Base-by-base conservation (phyloP, 1,284 basidiomycete genomes). In the Neotropicomus parvogracilis region DNA sequence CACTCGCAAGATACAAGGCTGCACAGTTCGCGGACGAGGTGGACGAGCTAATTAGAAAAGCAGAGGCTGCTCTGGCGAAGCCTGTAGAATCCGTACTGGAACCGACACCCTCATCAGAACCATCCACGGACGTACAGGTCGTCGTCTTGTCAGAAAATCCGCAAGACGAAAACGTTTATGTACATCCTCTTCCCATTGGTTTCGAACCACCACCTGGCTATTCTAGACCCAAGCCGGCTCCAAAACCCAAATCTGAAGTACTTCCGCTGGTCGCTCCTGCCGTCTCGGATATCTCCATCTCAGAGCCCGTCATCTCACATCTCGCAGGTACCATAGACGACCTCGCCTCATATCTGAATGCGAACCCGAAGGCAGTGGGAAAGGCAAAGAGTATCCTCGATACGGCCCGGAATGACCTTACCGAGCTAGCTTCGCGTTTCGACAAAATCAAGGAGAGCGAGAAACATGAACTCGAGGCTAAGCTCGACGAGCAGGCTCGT, bases 311-410 rank as follows among this genome's bases (percentile, higher is more conserved):
- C 61, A 88, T 99, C 53, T 78, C 85, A 1, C 92, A 97, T 66
- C 83, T 99, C 14, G 95, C 95, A 4, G 79, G 83, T 12, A 95
- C 93, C 36, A 98, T 99, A 59, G 95, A 98, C 71, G 83, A 87
- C 63, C 85, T 99, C 43, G 86, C 94, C 16, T 80, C 84, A 11
- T 95, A 89, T 71, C 75, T 97, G 33, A 81, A 80, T 35, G 72
- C 80, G 21, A 88, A 87, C 59, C 85, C 91, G n/a, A 67, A 75
- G 2, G 82, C 83, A 3, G 77, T 81, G 3, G 68, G 75, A 46
- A 82, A 86, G 59, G 86, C 81, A 40, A 80, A 83, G 38, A 80
- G 81, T 44, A 80, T 91, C 28, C 75, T 90, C 13, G 81, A 85
- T 50, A 74, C 72, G 2, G 93, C 94, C 27, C 87, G 92, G 71